phyloP scores from a whole-genome alignment of 768 basidiomycete genomes.

The Coprinellus micaceus region DNA sequence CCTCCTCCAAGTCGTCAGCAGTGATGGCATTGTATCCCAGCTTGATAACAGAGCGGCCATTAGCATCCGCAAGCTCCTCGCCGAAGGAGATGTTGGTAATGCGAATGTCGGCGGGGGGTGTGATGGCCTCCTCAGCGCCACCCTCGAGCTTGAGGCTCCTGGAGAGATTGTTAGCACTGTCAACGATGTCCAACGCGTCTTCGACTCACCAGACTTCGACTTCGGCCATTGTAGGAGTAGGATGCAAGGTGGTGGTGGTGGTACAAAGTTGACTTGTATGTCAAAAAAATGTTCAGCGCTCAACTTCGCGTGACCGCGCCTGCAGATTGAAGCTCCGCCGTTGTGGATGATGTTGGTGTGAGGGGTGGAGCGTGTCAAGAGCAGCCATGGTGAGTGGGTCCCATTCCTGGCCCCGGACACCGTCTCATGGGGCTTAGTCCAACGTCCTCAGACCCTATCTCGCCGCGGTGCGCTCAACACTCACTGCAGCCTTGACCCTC shows the following conservation, averaged over 20 bases:
- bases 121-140: slow-evolving; percentile 52
- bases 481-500: slow-evolving; percentile 95
- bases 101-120: slow-evolving; percentile 63
- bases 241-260: slow-evolving; percentile 9
- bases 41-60: slow-evolving; percentile 64
- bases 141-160: slow-evolving; percentile 65
- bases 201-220: slow-evolving; percentile 63
- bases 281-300: slow-evolving; percentile 4
- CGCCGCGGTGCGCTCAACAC: slow-evolving; percentile 89
- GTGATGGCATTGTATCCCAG: slow-evolving; percentile 48
- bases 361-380: slow-evolving; percentile 3
- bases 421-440: slow-evolving; percentile 51
- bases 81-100: slow-evolving; percentile 84
- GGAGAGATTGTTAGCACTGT: slow-evolving; percentile 9
- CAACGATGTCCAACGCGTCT: slow-evolving; percentile 22
- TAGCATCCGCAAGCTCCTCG: slow-evolving; percentile 60
- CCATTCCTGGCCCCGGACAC: neutral
- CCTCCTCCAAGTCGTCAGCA: slow-evolving; percentile 37
- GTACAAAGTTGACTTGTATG: slow-evolving; percentile 13
- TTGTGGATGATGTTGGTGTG: neutral
- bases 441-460: slow-evolving; percentile 95
- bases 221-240: slow-evolving; percentile 49
- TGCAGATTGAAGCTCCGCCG: slow-evolving; percentile 45
- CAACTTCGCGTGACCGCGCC: slow-evolving; percentile 18
- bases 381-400: slow-evolving; percentile 45